Evolutionary conservation across 768 basidiomycete species (phyloP), one percentile per base, ranked within the genome.

Genomic region (Tylopilus vinaceipallidus): DNA sequence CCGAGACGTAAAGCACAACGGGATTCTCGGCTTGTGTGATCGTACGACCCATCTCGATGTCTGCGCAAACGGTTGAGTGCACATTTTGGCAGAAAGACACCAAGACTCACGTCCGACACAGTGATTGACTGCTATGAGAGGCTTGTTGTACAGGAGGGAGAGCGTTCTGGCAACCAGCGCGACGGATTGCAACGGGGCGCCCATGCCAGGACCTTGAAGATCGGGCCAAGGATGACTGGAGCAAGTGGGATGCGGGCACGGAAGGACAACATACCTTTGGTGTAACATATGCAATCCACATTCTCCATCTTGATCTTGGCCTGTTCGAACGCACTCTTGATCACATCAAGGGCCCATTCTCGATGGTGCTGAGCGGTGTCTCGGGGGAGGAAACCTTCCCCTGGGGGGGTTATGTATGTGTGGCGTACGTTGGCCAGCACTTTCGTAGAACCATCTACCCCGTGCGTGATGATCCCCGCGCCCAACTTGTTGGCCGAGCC

Each of bases 401-500:
- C 97, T 3, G 95, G 92, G 6, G 97, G 97, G 2, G 97, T 98
- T 58, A 98, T 90, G 67, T 98, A 98, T n/a, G 97, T 99, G 61
- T 98, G 97, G 55, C 97, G 81, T 54, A 98, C 76, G 61, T 99
- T 99, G 20, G 93, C 89, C 6, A 98, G 78, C 13, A 98, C 91
- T 20, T 75, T 73, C 2, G 86, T 81, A 27, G 83, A 80, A 20
- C 86, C 85, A 65, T 91, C 79, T 20, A 81, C 75, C 16, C 76
- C 75, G 64, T 99, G 97, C 58, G 81, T 81, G 69, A 98, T 91
- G 42, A 98, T 75, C 10, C 97, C 97, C 17, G 88, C 91, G 11
- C 97, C 97, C 27, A 99, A 79, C 69, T 99, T 99, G 73, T 99
- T 99, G 37, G 97, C 97, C 16, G 92, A 95, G 13, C 97, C 97